Evolutionary conservation across 257 asterid genomes (phyloP), one percentile per base, ranked within the genome.

Genomic region (Plectranthus barbatus): DNA sequence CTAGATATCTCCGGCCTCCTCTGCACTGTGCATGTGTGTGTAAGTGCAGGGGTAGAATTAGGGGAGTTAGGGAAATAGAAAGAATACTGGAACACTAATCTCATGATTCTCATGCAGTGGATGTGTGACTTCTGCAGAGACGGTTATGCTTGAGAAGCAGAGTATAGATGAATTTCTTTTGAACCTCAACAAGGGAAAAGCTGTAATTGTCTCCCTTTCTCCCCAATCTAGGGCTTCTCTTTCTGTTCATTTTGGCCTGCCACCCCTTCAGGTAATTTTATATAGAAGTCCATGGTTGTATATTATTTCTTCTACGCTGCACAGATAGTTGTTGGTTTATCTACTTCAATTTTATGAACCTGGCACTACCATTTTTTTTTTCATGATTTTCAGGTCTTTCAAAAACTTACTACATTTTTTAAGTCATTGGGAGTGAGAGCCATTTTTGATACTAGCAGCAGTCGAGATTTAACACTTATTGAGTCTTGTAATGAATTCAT

Each of bases 201-300:
- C 91, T 21, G 91, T 83, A 20, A 58, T 93, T 72, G 83, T 93
- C 72, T 93, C 99, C 39, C 74, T 90, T 24, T 87, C 99, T 68
- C 96, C 99, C 26, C 99, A 93, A 77, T 93, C 97, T 53, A 82
- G 97, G 72, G 95, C 99, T 70, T 90, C 99, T 62, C 83, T 93
- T 69, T 92, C 97, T 36, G 91, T 77, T 65, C 94, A 90, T 81
- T 90, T 80, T 75, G 90, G 94, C 56, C 79, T 90, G 56, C 81
- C 96, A 47, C 76, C 86, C n/a, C 72, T 81, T 62, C 90, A 87
- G 88, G 98, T 80, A 47, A 74, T 33, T 14, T 44, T 48, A 23
- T 42, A 13, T 26, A 9, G 24, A 54, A 66, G 5, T 21, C 36
- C 70, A 31, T 56, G 51, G 1, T 18, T 20, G 8, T 55, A 49